Evolutionary conservation across 225 moss, liverwort and hornwort species (phyloP), one percentile per base, ranked within the genome.

Genomic region (Polytrichum commune): DNA sequence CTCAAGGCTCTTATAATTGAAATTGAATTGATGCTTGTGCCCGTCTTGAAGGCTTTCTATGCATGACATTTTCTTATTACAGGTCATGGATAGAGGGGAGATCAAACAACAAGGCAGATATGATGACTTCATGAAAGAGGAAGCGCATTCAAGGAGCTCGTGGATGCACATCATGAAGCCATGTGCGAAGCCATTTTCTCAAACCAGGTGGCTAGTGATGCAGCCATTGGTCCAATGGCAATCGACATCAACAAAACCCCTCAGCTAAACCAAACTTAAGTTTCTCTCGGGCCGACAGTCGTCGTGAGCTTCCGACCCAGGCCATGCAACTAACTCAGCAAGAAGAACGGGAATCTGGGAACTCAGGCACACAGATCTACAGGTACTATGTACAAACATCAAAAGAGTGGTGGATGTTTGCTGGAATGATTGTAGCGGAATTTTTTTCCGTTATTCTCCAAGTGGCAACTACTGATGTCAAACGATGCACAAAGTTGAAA

Each of bases 301-400:
- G 67, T 26, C 29, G 69, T 29, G 69, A 69, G 57, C 69, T 69
- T 38, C 69, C 27, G 19, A 61, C 53, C 22, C 73, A 76, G 54
- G 53, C 62, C n/a, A 27, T 33, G 24, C 62, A 77, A 3, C 63
- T 86, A 30, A 80, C 79, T 1, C 71, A 82, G 28, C 65, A 72
- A 28, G 86, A 86, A 72, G 79, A 79, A 65, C 65, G 77, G 60
- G 69, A 64, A 27, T 66, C 72, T 13, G 86, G 86, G 23, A 77
- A 67, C 29, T 26, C 75, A 67, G 55, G 82, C 68, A 53, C 72
- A 66, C 5, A 74, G 20, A 70, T 71, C 29, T 76, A 76, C 22
- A 63, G 28, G 26, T 55, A 69, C 20, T 76, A 76, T 65, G 55
- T 76, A 13, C 29, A 57, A 64, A 73, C 57, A 16, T 74, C 73